Base-by-base conservation (phyloP, 169 alveolate species). In the Plasmodium gonderi region DNA sequence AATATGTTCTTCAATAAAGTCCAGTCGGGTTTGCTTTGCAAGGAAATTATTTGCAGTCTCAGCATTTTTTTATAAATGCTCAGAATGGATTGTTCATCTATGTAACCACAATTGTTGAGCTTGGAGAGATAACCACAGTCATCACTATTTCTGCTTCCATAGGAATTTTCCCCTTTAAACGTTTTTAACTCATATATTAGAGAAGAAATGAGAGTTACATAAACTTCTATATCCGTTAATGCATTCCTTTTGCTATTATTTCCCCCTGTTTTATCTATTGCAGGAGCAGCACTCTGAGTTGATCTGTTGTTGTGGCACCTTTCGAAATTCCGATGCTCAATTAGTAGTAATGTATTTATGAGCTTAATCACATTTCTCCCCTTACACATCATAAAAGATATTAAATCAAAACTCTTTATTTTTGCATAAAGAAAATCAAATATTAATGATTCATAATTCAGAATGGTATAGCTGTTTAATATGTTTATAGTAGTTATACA, bases 331-430 rank as follows among this genome's bases (percentile, higher is more conserved):
- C 93, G 31, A 33, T 2, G 3, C 54, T 90, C 94, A 65, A 90
- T 90, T 47, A 26, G 74, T 45, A 90, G 51, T 54, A 90, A 67
- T 0, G 94, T 90, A 26, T 90, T 78, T 69, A 90, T 45, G 33
- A 90, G 51, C 54, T 90, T 90, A 45, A 90, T 90, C 23, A 90
- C 80, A 90, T 90, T 90, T 12, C n/a, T 77, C 29, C 91, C 90
- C 54, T 38, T 90, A 49, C 94, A 90, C 80, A 79, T 64, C 91
- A 60, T 79, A 65, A 90, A 78, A 20, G 94, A 42, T 33, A 90
- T 47, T 23, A 90, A 77, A 42, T 90, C 94, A 90, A 90, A 90
- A n/a, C 36, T 26, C 72, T 78, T 90, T 14, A 90, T 76, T 65
- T 77, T 90, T 65, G 68, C 91, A 77, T 90, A 90, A 4, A 79